Evolutionary conservation across 31 red algal species (phyloP).

Genomic region (Bonnemaisonia californica): DNA sequence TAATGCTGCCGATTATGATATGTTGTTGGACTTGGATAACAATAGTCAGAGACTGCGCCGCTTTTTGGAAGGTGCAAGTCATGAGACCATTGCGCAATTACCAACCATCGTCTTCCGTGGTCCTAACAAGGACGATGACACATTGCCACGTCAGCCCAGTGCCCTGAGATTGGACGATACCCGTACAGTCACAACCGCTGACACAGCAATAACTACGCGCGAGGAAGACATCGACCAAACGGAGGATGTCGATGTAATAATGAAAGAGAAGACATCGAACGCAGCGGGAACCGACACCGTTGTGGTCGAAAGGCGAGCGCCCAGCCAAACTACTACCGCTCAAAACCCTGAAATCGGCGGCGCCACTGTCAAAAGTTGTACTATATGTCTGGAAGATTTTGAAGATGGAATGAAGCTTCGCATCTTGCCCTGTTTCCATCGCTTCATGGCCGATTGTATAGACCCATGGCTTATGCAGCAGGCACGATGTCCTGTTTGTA

Average conservation of each 20-base stretch:
- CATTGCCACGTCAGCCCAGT: not conserved
- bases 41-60: constrained; percentile 73
- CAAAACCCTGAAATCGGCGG: constrained; percentile 26
- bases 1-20: constrained; percentile 91
- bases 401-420: constrained; percentile 85
- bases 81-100: constrained; percentile 70
- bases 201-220: not conserved
- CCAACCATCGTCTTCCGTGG: constrained; percentile 60
- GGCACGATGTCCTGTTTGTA: constrained; percentile 90
- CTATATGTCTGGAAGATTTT: constrained; percentile 91
- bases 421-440: constrained; percentile 90
- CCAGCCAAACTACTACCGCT: not conserved
- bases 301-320: constrained; percentile 5
- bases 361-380: constrained; percentile 62
- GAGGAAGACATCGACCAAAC: not conserved
- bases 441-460: constrained; percentile 92
- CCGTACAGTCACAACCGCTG: not conserved
- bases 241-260: not conserved
- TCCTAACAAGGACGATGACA: constrained; percentile 1
- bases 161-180: not conserved
- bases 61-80: constrained; percentile 90
- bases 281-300: constrained; percentile 15
- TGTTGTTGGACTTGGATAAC: constrained; percentile 93
- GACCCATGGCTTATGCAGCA: constrained; percentile 91
- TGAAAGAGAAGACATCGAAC: not conserved